Base-by-base conservation (phyloP, 495 filamentous ascomycete genomes). In the Tetracladium setigerum region DNA sequence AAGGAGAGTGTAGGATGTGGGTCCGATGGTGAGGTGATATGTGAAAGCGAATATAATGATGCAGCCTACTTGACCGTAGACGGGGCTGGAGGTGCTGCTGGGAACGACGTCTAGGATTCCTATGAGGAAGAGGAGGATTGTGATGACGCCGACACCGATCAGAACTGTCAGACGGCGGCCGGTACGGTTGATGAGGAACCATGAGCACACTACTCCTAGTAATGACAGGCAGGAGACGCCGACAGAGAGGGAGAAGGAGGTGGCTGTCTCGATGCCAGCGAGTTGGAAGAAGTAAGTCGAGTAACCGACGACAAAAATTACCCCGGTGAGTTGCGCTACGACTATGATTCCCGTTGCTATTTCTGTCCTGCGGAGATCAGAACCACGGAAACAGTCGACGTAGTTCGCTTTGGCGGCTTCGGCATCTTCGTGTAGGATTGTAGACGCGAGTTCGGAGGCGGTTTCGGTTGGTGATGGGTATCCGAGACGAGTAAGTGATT, bases 341-440 rank as follows among this genome's bases (percentile, higher is more conserved):
- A 80, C 77, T 60, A 88, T 84, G 27, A 87, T 83, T 8, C 78
- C 70, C 79, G 81, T 88, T 42, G 74, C 72, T 45, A 85, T 81
- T 51, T 83, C 79, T 2, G 85, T 89, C 30, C 84, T 78, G 40
- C 80, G 72, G 4, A 73, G 66, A 57, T 88, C 77, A 38, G 72
- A 70, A 31, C 83, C 80, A 42, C 64, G 74, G 70, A 88, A 84
- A 60, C 82, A 82, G 50, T 86, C 81, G 5, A 75, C 38, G 53
- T 82, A 84, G 22, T 65, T 73, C 9, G 43, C 41, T 38, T 17
- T 15, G 14, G 16, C 5, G 4, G 30, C 11, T n/a, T 35, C 34
- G 30, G 47, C 15, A 11, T 24, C 31, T 38, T 55, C 46, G 6
- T 41, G 6, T 15, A 14, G 12, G 17, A 49, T 46, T 5, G 47